Evolutionary conservation across 768 basidiomycete genomes (phyloP), one percentile per base, ranked within the genome.

Genomic region (Leccinum boreale): DNA sequence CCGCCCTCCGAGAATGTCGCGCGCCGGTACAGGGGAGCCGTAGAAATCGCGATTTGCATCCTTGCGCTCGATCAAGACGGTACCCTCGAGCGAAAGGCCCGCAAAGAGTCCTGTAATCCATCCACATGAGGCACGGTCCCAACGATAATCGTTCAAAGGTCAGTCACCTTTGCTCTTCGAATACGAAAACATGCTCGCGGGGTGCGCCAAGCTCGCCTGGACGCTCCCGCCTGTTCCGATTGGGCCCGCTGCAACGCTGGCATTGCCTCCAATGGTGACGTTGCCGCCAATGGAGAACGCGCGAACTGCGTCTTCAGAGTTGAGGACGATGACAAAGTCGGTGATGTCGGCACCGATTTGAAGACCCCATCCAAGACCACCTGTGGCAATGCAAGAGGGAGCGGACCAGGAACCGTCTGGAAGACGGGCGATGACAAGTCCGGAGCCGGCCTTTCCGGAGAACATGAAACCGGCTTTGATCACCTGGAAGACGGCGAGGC

Each of bases 21-120:
- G 80, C 0, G 94, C 92, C 6, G 94, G 90, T 5, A 98, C 85
- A 2, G 86, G 79, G 3, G 93, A 94, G 3, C 96, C 96, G 64
- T 98, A 98, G 76, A 98, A 99, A 24, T 94, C 94, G 51, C 89
- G 85, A 71, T 98, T 98, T 52, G 96, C 90, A 70, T 98, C 95
- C 73, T 94, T 97, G 64, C 96, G 83, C 73, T 98, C 95, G 61
- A 99, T 90, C 56, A 98, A 81, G 31, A 82, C 90, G 0, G 96
- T 98, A 1, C 97, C 96, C 74, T 98, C 96, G 50, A 99, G 80
- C 1, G 92, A 94, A 51, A 99, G 70, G 23, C 96, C 96, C 8
- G 96, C 96, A 65, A 94, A 99, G 45, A 99, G 80, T 58, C 96
- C 96, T 91, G 64, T 1, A 23, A 45, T 29, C 23, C 50, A 23